Evolutionary conservation across 1,139 yeast genomes (phyloP), one percentile per base, ranked within the genome.

Genomic region (Kazachstania sp.): DNA sequence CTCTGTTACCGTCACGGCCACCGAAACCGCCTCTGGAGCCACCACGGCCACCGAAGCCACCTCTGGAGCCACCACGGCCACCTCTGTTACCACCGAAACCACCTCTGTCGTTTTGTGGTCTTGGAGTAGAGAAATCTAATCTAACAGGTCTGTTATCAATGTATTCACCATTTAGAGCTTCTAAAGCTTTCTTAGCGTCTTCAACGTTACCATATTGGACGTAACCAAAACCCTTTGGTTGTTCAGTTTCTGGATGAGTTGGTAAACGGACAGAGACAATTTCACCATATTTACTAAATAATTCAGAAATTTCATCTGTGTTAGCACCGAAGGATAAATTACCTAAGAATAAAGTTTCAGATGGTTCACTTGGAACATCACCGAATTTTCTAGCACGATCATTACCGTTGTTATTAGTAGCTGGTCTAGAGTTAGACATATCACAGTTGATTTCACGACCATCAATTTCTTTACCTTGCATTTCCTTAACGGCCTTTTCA

Each of bases 141-240:
- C 98, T 86, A 61, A 94, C 85, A 53, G 96, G 80, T 75, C 98
- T 85, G 59, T 95, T 95, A 59, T 81, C 90, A 61, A 92, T 76
- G 73, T 81, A 79, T 69, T 82, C 83, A 66, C 97, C 97, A 68
- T 86, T 86, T 70, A 90, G 72, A 50, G 85, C 90, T 56, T 84
- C 90, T 57, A 86, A 73, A 50, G 97, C 97, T 54, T 82, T 78
- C 72, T 84, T 80, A 58, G 98, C 97, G 67, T 87, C 95, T 45
- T 90, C 97, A 55, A 85, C 74, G 48, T 83, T 75, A 39, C 84
- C 75, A 68, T 79, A 90, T 74, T 92, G 97, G 51, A 92, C 95
- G 71, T 92, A 92, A 58, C 97, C 98, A 73, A 92, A 92, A 58
- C 98, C 98, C 79, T 92, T 92, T 70, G 95, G 95, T 73, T 90